A percentile compares a stretch with the other conserved stretches of the same genome.
Conservation (phyloP, 2,329 filamentous ascomycete genomes). For the Xylaria sp. region DNA sequence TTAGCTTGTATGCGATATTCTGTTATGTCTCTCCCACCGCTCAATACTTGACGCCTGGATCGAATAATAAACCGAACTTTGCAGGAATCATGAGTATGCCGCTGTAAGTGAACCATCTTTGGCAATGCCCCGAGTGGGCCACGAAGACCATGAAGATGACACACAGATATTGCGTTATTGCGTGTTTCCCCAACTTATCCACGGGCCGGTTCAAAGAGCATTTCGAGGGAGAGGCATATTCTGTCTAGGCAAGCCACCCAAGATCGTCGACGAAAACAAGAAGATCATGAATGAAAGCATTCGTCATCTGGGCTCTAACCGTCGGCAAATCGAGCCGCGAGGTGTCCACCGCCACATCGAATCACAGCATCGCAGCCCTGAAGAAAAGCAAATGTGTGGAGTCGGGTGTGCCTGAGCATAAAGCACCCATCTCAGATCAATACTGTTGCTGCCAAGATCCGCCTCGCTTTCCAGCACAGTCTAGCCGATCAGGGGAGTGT, state of each 20-base stretch:
- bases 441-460: conserved; percentile 45
- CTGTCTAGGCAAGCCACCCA: conserved; percentile 39
- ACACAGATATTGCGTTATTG: conserved; percentile 29
- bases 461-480: conserved; percentile 47
- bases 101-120: conserved; percentile 10
- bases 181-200: conserved; percentile 34
- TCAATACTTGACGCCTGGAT: conserved; percentile 17
- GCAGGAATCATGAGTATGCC: conserved; percentile 28
- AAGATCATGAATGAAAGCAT: conserved; percentile 31
- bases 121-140: conserved; percentile 32
- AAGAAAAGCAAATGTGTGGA: conserved; percentile 36
- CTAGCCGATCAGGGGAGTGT: conserved; percentile 31
- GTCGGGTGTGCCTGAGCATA: conserved; percentile 41
- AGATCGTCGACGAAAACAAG: conserved; percentile 31
- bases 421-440: conserved; percentile 36
- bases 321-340: conserved; percentile 42
- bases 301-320: conserved; percentile 41
- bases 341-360: conserved; percentile 21
- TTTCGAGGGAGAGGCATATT: conserved; percentile 33
- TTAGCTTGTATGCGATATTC: conserved; percentile 9
- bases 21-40: conserved; percentile 7
- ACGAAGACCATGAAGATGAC: conserved; percentile 19
- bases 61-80: conserved; percentile 18
- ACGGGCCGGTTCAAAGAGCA: conserved; percentile 25
- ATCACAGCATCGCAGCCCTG: conserved; percentile 18